A percentile compares a stretch with the other conserved stretches of the same genome.
These are phyloP conservation scores for Cetradonia linearis DNA, from an alignment of 495 filamentous ascomycete species.

Conservation along the genomic window DNA sequence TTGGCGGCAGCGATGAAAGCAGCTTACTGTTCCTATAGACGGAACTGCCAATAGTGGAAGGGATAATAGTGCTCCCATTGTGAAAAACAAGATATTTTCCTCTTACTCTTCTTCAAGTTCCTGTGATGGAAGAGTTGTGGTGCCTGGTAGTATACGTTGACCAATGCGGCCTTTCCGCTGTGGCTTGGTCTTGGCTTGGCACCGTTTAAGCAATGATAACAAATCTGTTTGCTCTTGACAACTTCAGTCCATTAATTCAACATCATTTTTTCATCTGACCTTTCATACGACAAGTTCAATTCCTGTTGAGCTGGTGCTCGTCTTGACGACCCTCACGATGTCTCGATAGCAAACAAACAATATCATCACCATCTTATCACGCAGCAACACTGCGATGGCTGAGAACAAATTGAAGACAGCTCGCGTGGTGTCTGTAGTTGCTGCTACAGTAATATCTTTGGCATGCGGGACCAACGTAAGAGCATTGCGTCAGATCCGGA, in stretches of 20 bases:
- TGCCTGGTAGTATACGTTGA: background rate
- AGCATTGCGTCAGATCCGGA: background rate
- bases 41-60: constrained; percentile 81
- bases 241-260: background rate
- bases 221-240: background rate
- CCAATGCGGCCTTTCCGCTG: background rate
- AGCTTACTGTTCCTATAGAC: constrained; percentile 71
- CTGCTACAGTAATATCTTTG: constrained; percentile 75
- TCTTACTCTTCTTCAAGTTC: background rate
- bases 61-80: constrained; percentile 86
- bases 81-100: background rate
- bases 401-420: constrained; percentile 20
- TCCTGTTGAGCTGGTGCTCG: background rate
- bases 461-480: constrained; percentile 83
- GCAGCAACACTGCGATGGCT: constrained; percentile 10
- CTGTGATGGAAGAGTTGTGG: background rate
- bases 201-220: background rate
- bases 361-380: background rate
- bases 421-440: constrained; percentile 67
- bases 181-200: background rate
- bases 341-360: background rate
- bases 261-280: background rate
- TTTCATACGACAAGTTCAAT: background rate
- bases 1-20: background rate
- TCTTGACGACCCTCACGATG: background rate